These are phyloP conservation scores for Globisporangium camurandrum DNA, from an alignment of 352 stramenopile genomes.

Conservation along the genomic window DNA sequence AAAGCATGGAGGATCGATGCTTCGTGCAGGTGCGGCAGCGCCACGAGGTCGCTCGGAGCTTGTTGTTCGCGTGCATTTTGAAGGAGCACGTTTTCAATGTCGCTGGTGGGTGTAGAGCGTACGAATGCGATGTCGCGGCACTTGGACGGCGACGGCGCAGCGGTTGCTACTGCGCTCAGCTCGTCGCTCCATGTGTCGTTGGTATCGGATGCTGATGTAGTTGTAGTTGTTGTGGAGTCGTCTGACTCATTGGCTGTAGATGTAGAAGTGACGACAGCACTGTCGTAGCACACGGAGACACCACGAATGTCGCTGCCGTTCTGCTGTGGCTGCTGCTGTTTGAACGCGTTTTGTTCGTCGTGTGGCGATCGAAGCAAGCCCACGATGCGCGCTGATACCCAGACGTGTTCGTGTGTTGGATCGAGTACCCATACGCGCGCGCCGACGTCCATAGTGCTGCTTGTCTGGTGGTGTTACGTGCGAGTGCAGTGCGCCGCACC, in stretches of 20 bases:
- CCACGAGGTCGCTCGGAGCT: slow-evolving; percentile 68
- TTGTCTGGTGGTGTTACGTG: too few relatives aligned
- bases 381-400: slow-evolving; percentile 44
- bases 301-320: neutral
- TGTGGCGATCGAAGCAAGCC: slow-evolving; percentile 3
- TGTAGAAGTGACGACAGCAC: neutral
- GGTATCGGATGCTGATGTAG: too few relatives aligned
- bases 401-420: slow-evolving; percentile 38
- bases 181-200: too few relatives aligned
- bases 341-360: neutral
- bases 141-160: slow-evolving; percentile 9
- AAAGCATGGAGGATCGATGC: slow-evolving; percentile 78
- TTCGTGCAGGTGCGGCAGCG: slow-evolving; percentile 80
- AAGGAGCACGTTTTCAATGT: slow-evolving; percentile 63
- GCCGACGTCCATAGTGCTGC: slow-evolving; percentile 52
- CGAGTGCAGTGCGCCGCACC: too few relatives aligned
- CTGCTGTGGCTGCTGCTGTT: neutral
- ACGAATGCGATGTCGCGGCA: slow-evolving; percentile 28
- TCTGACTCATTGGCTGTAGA: too few relatives aligned
- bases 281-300: slow-evolving; percentile 5
- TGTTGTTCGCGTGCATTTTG: slow-evolving; percentile 57
- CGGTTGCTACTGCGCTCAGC: neutral
- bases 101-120: slow-evolving; percentile 26
- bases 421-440: slow-evolving; percentile 68
- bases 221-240: too few relatives aligned